Evolutionary conservation across 805 yeast genomes (phyloP), one percentile per base, ranked within the genome.

Genomic region (Sugiyamaella chiloensis): DNA sequence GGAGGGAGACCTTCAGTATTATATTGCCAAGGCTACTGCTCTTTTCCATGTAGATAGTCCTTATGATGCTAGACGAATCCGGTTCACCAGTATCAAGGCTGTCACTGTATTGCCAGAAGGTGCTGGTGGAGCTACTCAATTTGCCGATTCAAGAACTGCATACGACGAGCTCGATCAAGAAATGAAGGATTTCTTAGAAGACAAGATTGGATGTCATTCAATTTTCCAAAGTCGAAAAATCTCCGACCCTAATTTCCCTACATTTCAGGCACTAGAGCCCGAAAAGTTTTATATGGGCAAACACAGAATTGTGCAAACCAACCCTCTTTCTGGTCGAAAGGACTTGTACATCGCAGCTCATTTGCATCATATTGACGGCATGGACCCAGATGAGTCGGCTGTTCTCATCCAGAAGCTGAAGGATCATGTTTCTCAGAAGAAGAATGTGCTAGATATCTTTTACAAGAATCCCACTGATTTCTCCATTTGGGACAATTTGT

Each of bases 21-120:
- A 39, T 21, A 39, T 39, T 39, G 42, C 42, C 14, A 39, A 39
- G 31, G 42, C 42, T 3, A 39, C 42, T 5, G 42, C 42, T 4
- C 30, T 39, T 5, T 39, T 39, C 24, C 42, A 39, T 21, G 42
- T 39, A 3, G 42, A 39, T 24, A 39, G 42, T n/a, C 42, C 42
- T 5, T 39, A 39, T 21, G 42, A 39, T 39, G 42, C 42, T 14
- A 14, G 42, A 39, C 3, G 42, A 39, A 39, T 39, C 17, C 20
- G 42, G 14, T 39, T 39, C 8, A 23, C 42, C 17, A 39, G 30
- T 20, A 39, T 24, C 17, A 39, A 39, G 31, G 42, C 42, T 5
- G 42, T 39, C 4, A 39, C 42, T 16, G 42, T 17, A 3, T 12
- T 39, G 4, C 42, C 42, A 14, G 31, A 39, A 20, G 42, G 42